Evolutionary conservation across 495 filamentous ascomycete genomes (phyloP).

Genomic region (Daldinia decipiens): DNA sequence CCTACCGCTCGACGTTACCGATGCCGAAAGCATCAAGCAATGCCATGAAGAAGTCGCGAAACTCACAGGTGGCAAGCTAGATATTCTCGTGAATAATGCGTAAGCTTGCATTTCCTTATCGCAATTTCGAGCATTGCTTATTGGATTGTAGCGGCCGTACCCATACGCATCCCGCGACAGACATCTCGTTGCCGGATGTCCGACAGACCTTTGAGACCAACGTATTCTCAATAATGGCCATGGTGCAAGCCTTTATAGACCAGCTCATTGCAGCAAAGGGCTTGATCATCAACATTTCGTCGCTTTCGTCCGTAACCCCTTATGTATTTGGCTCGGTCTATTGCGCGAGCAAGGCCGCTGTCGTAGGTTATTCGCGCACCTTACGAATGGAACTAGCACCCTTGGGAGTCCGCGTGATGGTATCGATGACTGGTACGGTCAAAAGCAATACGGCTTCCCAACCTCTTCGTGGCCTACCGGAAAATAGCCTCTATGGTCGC

Average conservation of each 20-base stretch:
- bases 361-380: slow-evolving; percentile 60
- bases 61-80: slow-evolving; percentile 67
- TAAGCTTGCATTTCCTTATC: slow-evolving; percentile 36
- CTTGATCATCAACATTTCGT: slow-evolving; percentile 65
- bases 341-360: slow-evolving; percentile 64
- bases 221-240: slow-evolving; percentile 66
- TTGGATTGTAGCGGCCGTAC: slow-evolving; percentile 56
- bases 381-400: slow-evolving; percentile 65
- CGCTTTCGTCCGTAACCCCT: slow-evolving; percentile 58
- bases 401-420: slow-evolving; percentile 65
- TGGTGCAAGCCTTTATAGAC: slow-evolving; percentile 65
- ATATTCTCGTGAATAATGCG: slow-evolving; percentile 76
- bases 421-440: slow-evolving; percentile 63
- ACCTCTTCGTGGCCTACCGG: slow-evolving; percentile 51
- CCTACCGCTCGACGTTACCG: slow-evolving; percentile 62
- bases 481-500: slow-evolving; percentile 54
- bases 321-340: slow-evolving; percentile 63
- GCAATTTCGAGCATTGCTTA: background rate
- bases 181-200: slow-evolving; percentile 61
- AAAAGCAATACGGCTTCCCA: slow-evolving; percentile 56
- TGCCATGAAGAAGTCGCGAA: slow-evolving; percentile 58
- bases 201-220: slow-evolving; percentile 70
- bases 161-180: slow-evolving; percentile 63
- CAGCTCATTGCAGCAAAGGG: slow-evolving; percentile 64
- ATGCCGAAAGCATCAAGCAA: slow-evolving; percentile 59